phyloP scores from a whole-genome alignment of 768 basidiomycete species.

The Sporobolomyces pararoseus region DNA sequence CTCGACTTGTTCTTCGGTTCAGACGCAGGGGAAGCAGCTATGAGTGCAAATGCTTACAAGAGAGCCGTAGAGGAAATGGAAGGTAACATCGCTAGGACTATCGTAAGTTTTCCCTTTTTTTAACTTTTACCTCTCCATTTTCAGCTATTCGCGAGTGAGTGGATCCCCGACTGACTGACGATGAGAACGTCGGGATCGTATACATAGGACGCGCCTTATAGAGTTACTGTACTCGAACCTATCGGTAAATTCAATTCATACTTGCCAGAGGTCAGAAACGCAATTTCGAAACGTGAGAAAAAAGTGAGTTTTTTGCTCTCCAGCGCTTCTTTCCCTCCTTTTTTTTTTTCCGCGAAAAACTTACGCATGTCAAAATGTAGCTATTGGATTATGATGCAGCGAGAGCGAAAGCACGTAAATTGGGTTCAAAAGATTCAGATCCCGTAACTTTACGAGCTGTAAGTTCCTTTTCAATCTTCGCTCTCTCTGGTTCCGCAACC shows the following conservation, averaged over 20 bases:
- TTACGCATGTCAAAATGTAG: constrained; percentile 51
- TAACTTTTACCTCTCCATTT: too few species aligned
- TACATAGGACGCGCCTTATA: constrained; percentile 80
- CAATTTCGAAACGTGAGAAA: constrained; percentile 90
- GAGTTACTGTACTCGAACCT: constrained; percentile 91
- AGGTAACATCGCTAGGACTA: constrained; percentile 70
- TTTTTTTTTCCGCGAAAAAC: neutral
- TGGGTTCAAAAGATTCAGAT: constrained; percentile 86
- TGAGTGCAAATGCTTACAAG: constrained; percentile 95
- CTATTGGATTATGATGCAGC: constrained; percentile 93
- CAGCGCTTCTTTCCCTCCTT: too few species aligned
- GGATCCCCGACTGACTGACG: too few species aligned
- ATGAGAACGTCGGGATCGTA: neutral
- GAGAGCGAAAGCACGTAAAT: constrained; percentile 79
- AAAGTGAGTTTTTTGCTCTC: constrained; percentile 58
- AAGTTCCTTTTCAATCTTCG: constrained; percentile 35
- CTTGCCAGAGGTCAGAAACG: constrained; percentile 87
- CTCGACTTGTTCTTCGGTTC: constrained; percentile 78
- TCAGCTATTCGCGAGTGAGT: too few species aligned
- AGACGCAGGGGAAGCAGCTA: constrained; percentile 76
- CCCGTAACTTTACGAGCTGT: constrained; percentile 83
- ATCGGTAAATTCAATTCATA: constrained; percentile 95
- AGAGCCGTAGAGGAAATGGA: constrained; percentile 92
- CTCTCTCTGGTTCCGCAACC: neutral
- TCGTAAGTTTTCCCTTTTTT: constrained; percentile 58